phyloP scores from a whole-genome alignment of 495 filamentous ascomycete species.

The Penicillium robsamsonii region DNA sequence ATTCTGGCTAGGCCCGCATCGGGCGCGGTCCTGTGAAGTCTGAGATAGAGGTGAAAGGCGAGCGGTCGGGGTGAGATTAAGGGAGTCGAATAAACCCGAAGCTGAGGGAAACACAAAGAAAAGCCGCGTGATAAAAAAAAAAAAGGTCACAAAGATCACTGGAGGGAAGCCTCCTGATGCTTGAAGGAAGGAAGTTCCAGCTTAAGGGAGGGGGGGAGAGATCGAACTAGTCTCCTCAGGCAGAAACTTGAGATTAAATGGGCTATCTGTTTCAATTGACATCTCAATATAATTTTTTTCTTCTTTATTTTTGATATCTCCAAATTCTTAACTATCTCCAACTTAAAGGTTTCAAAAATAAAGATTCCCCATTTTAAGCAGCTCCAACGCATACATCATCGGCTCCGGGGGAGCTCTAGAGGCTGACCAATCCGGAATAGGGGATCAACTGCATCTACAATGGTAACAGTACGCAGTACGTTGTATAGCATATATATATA shows the following conservation, averaged over 20 bases:
- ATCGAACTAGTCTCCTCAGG: constrained; percentile 8
- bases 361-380: neutral
- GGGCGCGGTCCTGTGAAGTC: constrained; percentile 17
- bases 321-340: neutral
- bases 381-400: constrained; percentile 9
- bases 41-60: constrained; percentile 2
- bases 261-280: neutral
- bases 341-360: neutral
- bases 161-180: constrained; percentile 10
- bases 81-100: neutral
- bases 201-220: constrained; percentile 2
- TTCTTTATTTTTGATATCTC: neutral
- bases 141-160: neutral
- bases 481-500: neutral
- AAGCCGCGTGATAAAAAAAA: constrained; percentile 2
- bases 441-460: constrained; percentile 1
- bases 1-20: constrained; percentile 37
- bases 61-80: neutral
- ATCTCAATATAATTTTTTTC: neutral
- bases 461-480: neutral
- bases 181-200: constrained; percentile 7
- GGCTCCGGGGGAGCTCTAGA: neutral
- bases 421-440: constrained; percentile 7
- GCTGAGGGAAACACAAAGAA: constrained; percentile 4
- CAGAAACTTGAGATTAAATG: constrained; percentile 8